Evolutionary conservation across 257 asterid species (phyloP).

Genomic region (Eucommia ulmoides): DNA sequence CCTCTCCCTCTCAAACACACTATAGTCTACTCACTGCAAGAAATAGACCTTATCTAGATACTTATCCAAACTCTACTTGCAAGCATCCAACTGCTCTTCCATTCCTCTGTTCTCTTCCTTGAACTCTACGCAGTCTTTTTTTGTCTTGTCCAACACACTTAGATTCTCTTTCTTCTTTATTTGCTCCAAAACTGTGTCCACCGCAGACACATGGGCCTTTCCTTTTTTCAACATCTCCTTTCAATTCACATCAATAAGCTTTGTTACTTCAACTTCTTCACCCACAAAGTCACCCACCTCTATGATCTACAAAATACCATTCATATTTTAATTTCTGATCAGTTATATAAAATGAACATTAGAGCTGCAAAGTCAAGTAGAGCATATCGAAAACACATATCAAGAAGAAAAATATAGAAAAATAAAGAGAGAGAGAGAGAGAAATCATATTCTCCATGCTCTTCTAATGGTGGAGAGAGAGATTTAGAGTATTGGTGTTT

Average conservation of each 20-base stretch:
- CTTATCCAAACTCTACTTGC: neutral
- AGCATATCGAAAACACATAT: no score
- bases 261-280: neutral
- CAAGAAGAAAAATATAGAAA: no score
- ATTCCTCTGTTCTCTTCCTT: neutral
- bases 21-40: neutral
- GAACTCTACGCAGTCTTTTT: neutral
- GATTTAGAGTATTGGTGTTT: no score
- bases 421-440: no score
- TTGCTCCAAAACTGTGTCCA: neutral
- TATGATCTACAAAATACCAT: neutral
- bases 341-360: no score
- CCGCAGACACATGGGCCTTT: neutral
- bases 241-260: neutral
- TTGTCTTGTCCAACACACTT: no score
- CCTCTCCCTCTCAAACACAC: neutral
- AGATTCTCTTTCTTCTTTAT: neutral
- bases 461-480: no score
- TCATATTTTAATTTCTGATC: no score
- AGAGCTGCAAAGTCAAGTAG: no score
- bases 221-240: neutral
- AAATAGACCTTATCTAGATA: neutral
- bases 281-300: neutral
- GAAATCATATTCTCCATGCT: no score
- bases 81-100: neutral